Evolutionary conservation across 2,329 filamentous ascomycete species (phyloP).

Genomic region (Monosporascus ibericus): DNA sequence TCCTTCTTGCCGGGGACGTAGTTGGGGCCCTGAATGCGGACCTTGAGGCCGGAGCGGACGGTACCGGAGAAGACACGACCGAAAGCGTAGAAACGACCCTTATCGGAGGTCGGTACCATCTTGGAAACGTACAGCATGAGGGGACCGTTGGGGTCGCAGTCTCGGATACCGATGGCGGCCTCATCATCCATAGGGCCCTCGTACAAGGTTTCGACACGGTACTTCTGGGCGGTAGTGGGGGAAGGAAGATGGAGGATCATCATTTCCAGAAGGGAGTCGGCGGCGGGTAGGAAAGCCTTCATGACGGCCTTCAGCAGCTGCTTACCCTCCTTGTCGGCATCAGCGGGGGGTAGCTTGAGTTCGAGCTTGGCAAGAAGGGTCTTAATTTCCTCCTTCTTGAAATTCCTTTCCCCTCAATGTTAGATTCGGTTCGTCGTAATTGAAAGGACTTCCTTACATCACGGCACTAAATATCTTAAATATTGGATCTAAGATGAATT

Average conservation of each 20-base stretch:
- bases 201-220: conserved; percentile 98
- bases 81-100: conserved; percentile 99
- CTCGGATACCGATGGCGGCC: conserved; percentile 91
- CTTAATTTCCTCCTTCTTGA: conserved; percentile 88
- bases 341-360: conserved; percentile 81
- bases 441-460: too few relatives aligned
- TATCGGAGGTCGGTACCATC: conserved; percentile 99
- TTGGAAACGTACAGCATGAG: conserved; percentile 99
- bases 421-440: too few relatives aligned
- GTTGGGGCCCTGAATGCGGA: conserved; percentile 99
- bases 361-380: conserved; percentile 86
- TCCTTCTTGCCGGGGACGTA: conserved; percentile 98
- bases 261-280: conserved; percentile 98
- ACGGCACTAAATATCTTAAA: conserved; percentile 97
- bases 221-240: conserved; percentile 89
- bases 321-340: conserved; percentile 95
- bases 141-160: conserved; percentile 95
- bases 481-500: conserved; percentile 99
- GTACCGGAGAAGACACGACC: conserved; percentile 99
- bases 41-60: conserved; percentile 95
- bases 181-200: conserved; percentile 94
- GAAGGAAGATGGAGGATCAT: conserved; percentile 99
- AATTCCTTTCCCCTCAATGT: too few relatives aligned
- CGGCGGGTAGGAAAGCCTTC: conserved; percentile 97
- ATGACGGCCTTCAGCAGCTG: conserved; percentile 95